Evolutionary conservation across 106 monocot species (phyloP).

Genomic region (Ottelia alismoides): DNA sequence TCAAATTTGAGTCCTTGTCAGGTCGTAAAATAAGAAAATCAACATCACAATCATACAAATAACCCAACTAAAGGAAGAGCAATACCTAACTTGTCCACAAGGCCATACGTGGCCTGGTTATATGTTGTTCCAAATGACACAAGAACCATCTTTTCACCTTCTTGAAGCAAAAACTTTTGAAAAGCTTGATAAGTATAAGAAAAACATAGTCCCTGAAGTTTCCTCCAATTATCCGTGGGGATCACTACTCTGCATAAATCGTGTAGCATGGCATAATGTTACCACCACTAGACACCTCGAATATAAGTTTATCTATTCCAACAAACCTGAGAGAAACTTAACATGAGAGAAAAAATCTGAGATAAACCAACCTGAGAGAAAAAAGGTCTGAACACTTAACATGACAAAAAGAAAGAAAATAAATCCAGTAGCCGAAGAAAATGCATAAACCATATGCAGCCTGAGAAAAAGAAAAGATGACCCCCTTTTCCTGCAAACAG

Average conservation of each 20-base stretch:
- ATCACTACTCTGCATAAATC: constrained; percentile 32
- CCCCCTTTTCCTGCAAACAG: constrained; percentile 54
- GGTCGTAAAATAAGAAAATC: too few species aligned
- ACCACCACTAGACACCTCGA: too few species aligned
- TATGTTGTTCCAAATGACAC: constrained; percentile 74
- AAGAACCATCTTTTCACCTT: constrained; percentile 93
- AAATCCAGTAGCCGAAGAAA: constrained; percentile 72
- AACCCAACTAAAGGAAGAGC: too few species aligned
- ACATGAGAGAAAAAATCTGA: too few species aligned
- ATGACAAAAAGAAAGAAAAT: constrained; percentile 44
- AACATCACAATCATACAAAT: too few species aligned
- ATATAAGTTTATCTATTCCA: too few species aligned
- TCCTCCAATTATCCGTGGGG: constrained; percentile 35
- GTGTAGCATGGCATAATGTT: too few species aligned
- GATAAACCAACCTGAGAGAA: constrained; percentile 50
- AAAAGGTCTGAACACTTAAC: constrained; percentile 30
- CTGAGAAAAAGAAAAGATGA: constrained; percentile 78
- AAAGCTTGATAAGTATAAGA: constrained; percentile 65
- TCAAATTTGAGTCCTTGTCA: too few species aligned
- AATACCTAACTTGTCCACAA: constrained; percentile 88
- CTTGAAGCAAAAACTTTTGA: constrained; percentile 82
- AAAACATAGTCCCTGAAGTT: constrained; percentile 49
- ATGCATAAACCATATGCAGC: constrained; percentile 65
- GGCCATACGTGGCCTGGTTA: constrained; percentile 83
- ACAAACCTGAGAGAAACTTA: too few species aligned